phyloP scores from a whole-genome alignment of 2,329 filamentous ascomycete species.

The Apiospora saccharicola region DNA sequence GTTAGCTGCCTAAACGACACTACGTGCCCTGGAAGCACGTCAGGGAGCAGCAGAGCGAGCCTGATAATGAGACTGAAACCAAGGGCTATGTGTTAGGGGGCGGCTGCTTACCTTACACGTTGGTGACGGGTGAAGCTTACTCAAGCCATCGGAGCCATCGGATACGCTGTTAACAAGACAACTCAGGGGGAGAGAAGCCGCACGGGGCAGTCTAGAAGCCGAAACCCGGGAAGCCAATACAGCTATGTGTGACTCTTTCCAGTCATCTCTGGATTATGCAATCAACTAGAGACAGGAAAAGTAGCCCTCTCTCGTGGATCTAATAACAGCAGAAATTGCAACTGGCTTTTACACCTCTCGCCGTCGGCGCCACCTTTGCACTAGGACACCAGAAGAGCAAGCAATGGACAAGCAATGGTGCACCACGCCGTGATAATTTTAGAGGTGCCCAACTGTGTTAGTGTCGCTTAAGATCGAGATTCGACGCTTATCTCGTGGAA shows the following conservation, averaged over 20 bases:
- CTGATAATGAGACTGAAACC: background rate
- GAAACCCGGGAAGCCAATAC: background rate
- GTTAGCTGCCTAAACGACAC: too few species aligned
- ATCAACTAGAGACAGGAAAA: too few species aligned
- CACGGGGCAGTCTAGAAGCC: background rate
- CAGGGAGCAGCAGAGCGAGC: background rate
- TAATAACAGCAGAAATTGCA: slow-evolving; percentile 15
- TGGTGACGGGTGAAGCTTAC: slow-evolving; percentile 1
- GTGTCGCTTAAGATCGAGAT: background rate
- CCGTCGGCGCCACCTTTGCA: background rate
- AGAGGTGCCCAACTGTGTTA: background rate
- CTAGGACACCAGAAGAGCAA: background rate
- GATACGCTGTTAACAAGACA: background rate
- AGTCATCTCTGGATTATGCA: too few species aligned
- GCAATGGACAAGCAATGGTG: background rate
- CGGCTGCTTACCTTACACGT: background rate
- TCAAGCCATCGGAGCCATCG: slow-evolving; percentile 3
- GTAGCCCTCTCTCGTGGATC: background rate
- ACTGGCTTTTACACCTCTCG: background rate
- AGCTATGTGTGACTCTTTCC: background rate
- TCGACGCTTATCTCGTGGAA: background rate
- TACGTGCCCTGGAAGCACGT: too few species aligned
- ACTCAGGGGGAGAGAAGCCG: background rate
- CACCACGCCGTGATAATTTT: background rate
- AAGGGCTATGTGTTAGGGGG: background rate